A percentile compares a stretch with the other conserved stretches of the same genome.
phyloP scores from a whole-genome alignment of 768 basidiomycete genomes.

The Lyophyllum shimeji region DNA sequence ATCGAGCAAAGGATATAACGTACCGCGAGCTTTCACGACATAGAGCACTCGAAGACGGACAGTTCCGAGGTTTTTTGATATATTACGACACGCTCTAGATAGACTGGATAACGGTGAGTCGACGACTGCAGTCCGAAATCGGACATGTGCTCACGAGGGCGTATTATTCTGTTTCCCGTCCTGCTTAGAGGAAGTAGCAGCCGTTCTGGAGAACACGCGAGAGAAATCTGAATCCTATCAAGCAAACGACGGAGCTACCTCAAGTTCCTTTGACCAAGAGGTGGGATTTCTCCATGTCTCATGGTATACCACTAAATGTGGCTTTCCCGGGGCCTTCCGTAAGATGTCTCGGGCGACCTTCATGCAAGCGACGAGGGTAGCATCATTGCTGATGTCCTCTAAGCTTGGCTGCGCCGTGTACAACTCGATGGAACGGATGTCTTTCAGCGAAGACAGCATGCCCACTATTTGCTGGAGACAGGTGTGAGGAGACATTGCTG shows the following conservation, averaged over 20 bases:
- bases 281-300: background rate
- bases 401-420: background rate
- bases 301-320: background rate
- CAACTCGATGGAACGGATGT: slow-evolving; percentile 5
- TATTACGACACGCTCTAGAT: too few species aligned
- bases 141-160: too few species aligned
- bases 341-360: slow-evolving; percentile 17
- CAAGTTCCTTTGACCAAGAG: background rate
- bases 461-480: background rate
- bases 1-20: too few species aligned
- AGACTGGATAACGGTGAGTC: too few species aligned
- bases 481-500: background rate
- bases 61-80: too few species aligned
- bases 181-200: too few species aligned
- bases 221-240: too few species aligned
- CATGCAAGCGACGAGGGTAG: slow-evolving; percentile 7
- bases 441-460: slow-evolving; percentile 1
- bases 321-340: slow-evolving; percentile 6
- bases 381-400: background rate
- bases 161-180: too few species aligned
- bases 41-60: too few species aligned
- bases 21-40: too few species aligned
- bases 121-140: too few species aligned
- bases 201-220: too few species aligned
- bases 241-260: background rate